phyloP scores from a whole-genome alignment of 331 rosid species.

The Arachis monticola region DNA sequence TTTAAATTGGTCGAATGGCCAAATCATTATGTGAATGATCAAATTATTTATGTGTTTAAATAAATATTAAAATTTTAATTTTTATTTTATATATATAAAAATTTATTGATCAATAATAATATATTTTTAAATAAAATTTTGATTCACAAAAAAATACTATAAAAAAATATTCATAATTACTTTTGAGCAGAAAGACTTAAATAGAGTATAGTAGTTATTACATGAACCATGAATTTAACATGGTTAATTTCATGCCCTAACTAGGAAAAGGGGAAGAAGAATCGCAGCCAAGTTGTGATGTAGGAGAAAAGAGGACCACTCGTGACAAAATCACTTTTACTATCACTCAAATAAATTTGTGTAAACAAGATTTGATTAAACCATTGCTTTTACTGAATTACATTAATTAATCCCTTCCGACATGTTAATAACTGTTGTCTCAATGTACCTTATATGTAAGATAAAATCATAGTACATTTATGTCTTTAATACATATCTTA shows the following conservation, averaged over 20 bases:
- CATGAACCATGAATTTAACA: too few relatives aligned
- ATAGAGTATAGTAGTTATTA: too few relatives aligned
- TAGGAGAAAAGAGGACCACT: not conserved
- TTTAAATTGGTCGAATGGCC: too few relatives aligned
- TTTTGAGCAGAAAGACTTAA: too few relatives aligned
- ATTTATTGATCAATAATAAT: too few relatives aligned
- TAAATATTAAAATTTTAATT: too few relatives aligned
- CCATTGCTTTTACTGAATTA: not conserved
- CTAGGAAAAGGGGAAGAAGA: constrained; percentile 6
- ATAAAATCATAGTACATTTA: not conserved
- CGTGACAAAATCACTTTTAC: not conserved
- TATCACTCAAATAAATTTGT: not conserved
- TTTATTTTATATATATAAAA: too few relatives aligned
- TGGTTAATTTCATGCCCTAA: not conserved
- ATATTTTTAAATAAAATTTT: too few relatives aligned
- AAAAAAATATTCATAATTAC: too few relatives aligned
- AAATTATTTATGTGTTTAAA: too few relatives aligned
- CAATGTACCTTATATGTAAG: not conserved
- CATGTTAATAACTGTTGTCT: not conserved
- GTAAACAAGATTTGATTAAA: not conserved
- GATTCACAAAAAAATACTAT: too few relatives aligned
- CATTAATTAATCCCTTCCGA: not conserved
- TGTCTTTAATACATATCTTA: not conserved
- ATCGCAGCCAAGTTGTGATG: constrained; percentile 12
- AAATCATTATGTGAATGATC: too few relatives aligned